Evolutionary conservation across 2,329 filamentous ascomycete genomes (phyloP), one percentile per base, ranked within the genome.

Genomic region (Epicoccum sorghinum): DNA sequence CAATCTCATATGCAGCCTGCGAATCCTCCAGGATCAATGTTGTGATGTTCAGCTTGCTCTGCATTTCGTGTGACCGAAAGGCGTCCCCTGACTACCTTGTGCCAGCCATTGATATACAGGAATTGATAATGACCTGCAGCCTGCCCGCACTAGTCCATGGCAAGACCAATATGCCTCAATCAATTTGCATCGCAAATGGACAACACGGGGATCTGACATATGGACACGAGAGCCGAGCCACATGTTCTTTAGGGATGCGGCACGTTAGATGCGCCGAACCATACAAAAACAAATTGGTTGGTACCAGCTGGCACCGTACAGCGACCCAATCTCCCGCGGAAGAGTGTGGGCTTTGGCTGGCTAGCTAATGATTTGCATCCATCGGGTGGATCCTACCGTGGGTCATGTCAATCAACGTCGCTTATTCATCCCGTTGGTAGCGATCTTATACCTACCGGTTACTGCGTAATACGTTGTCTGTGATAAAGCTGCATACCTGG

Each of bases 1-100:
- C 14, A 45, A 49, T 55, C 46, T 49, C 41, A 33, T 22, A 23
- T 45, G 52, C 45, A 32, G 40, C 38, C 33, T 29, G 35, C 22
- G 35, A 37, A 55, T 55, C 52, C 52, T 55, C 23, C 41, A 37
- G 52, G 45, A 55, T 46, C 41, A 8, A 18, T 36, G 40, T 54
- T 48, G 45, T 54, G 35, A 48, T 29, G 29, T 48, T 39, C 35
- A 40, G 51, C 45, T 49, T 36, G 52, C 35, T 49, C 48, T 36
- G 46, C 41, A 22, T 55, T 30, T 55, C 41, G 45, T 48, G 44
- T 39, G 39, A 44, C 25, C n/a, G 27, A 9, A 29, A 29, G 27
- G 9, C 27, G 18, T 29, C 27, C 9, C 27, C 27, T 29, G 27
- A 9, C 27, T 9, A 7, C 9, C 6, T 29, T 29, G 27, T 29